Evolutionary conservation across 768 basidiomycete species (phyloP).

Genomic region (Dacryopinax primogenitus): DNA sequence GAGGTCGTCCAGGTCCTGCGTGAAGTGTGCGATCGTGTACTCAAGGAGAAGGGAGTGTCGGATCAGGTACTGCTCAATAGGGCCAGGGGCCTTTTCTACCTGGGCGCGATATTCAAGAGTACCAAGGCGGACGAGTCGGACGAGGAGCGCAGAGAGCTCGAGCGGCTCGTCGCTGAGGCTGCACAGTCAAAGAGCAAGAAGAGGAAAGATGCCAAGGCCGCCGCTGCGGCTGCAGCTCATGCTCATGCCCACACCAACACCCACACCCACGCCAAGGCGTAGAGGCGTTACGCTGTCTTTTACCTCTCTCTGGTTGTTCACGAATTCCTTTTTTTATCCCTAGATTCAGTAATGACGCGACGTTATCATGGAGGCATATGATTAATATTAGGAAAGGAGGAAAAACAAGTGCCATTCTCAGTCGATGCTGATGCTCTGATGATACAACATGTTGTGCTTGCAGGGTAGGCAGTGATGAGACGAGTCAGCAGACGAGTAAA

Average conservation of each 20-base stretch:
- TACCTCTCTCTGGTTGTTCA: not conserved
- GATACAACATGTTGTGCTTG: constrained; percentile 8
- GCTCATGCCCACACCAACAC: not conserved
- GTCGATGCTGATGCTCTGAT: constrained; percentile 9
- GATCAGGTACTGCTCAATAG: constrained; percentile 64
- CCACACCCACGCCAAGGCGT: not conserved
- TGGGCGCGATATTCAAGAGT: constrained; percentile 81
- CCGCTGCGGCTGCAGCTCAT: not conserved
- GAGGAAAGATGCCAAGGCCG: constrained; percentile 12
- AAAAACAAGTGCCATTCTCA: constrained; percentile 7
- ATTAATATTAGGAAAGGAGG: constrained; percentile 1
- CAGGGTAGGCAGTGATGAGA: constrained; percentile 4
- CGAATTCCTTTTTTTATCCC: not conserved
- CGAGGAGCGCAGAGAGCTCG: constrained; percentile 85
- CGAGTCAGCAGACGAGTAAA: not conserved
- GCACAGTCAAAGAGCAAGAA: constrained; percentile 45
- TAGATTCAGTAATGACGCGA: not conserved
- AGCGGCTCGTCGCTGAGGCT: constrained; percentile 82
- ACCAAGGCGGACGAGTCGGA: constrained; percentile 80
- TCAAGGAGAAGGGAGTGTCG: constrained; percentile 62
- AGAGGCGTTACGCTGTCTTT: not conserved
- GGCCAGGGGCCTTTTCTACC: constrained; percentile 81
- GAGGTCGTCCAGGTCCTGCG: constrained; percentile 86
- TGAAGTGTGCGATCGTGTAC: constrained; percentile 67
- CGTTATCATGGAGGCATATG: not conserved